Conservation (phyloP, 768 basidiomycete genomes). For the Termitomyces sp. region DNA sequence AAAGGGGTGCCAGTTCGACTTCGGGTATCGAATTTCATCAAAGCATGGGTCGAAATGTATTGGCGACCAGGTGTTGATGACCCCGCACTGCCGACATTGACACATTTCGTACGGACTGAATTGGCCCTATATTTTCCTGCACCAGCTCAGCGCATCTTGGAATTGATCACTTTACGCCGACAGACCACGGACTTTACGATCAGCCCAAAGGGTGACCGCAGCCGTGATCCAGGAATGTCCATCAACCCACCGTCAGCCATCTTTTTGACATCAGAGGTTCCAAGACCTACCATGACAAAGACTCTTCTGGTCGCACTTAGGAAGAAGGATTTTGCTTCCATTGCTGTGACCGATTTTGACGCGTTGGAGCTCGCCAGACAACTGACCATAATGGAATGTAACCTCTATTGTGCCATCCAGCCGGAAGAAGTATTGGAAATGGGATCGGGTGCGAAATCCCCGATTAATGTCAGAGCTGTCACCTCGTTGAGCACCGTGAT, state of each 20-base stretch:
- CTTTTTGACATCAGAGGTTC: constrained; percentile 58
- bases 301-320: constrained; percentile 63
- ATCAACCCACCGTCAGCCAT: constrained; percentile 52
- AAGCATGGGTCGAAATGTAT: constrained; percentile 88
- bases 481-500: constrained; percentile 86
- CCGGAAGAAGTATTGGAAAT: constrained; percentile 87
- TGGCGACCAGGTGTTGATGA: constrained; percentile 81
- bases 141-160: constrained; percentile 69
- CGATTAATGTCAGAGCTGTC: constrained; percentile 76
- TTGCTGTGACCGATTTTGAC: constrained; percentile 88
- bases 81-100: constrained; percentile 50
- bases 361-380: constrained; percentile 89
- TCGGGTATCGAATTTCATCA: constrained; percentile 89
- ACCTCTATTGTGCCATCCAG: constrained; percentile 78
- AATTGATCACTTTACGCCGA: constrained; percentile 54
- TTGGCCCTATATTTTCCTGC: constrained; percentile 58
- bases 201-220: constrained; percentile 57
- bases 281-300: constrained; percentile 84
- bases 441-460: constrained; percentile 60
- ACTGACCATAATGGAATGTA: constrained; percentile 89
- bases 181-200: constrained; percentile 42
- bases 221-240: constrained; percentile 72
- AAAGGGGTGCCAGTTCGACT: constrained; percentile 90
- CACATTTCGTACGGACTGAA: constrained; percentile 58
- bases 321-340: constrained; percentile 54